Conservation (phyloP, 2,329 filamentous ascomycete genomes). For the Sporothrix brasiliensis region DNA sequence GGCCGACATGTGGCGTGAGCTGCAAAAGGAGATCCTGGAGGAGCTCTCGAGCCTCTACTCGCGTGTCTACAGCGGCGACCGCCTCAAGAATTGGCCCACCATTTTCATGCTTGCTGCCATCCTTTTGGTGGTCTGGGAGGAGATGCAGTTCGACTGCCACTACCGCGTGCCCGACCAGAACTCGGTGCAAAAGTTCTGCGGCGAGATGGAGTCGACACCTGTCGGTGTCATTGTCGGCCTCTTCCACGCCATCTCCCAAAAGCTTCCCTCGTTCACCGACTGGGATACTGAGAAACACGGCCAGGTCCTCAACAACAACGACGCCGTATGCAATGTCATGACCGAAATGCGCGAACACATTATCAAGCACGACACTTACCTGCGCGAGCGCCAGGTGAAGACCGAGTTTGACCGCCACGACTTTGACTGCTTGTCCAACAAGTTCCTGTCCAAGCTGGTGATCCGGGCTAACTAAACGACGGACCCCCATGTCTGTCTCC, state of each 20-base stretch:
- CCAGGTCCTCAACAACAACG: constrained; percentile 86
- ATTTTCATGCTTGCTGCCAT: constrained; percentile 98
- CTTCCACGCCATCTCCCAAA: constrained; percentile 97
- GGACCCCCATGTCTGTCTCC: too few species aligned
- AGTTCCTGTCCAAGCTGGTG: constrained; percentile 94
- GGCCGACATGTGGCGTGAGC: constrained; percentile 96
- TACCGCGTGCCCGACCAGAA: constrained; percentile 85
- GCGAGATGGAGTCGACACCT: constrained; percentile 93
- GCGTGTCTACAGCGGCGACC: constrained; percentile 96
- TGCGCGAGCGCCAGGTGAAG: constrained; percentile 72
- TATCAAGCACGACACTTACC: constrained; percentile 86
- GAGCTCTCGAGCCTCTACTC: constrained; percentile 91
- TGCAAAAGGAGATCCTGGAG: constrained; percentile 94
- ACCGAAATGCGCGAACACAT: constrained; percentile 93
- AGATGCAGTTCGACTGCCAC: constrained; percentile 98
- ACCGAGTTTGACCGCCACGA: constrained; percentile 85
- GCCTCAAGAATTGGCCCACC: constrained; percentile 97
- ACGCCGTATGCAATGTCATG: constrained; percentile 91
- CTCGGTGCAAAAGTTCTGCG: constrained; percentile 91
- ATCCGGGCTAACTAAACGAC: constrained; percentile 79
- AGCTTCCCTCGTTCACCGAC: constrained; percentile 87
- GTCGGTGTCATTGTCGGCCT: constrained; percentile 95
- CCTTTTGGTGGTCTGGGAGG: constrained; percentile 91
- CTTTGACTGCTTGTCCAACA: constrained; percentile 95
- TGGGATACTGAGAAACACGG: constrained; percentile 94